Evolutionary conservation across 176 grass and related monocot species (phyloP).

Genomic region (Triticum dicoccoides): DNA sequence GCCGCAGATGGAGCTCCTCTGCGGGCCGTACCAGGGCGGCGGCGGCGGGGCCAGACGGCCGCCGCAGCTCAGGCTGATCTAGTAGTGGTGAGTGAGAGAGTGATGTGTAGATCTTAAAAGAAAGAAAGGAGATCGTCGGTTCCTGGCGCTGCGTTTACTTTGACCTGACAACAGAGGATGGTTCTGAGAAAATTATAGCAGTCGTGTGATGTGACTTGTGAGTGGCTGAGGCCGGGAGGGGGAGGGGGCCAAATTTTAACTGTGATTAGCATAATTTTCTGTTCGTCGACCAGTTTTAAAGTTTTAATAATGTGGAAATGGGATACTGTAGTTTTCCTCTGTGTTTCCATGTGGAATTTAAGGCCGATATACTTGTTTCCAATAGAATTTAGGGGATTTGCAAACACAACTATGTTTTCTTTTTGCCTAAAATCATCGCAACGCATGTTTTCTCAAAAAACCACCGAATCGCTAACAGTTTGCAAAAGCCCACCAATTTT

Average conservation of each 20-base stretch:
- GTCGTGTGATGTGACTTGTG: background rate
- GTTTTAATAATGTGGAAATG: too few species aligned
- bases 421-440: too few species aligned
- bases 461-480: too few species aligned
- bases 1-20: slow-evolving; percentile 45
- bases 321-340: too few species aligned
- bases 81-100: background rate
- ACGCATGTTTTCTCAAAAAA: too few species aligned
- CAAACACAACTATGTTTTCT: too few species aligned
- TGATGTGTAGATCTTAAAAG: background rate
- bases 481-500: too few species aligned
- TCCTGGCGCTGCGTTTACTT: background rate
- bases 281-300: too few species aligned
- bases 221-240: background rate
- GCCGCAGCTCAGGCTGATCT: slow-evolving; percentile 44
- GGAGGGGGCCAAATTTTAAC: background rate
- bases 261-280: background rate
- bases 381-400: too few species aligned
- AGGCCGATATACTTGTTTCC: too few species aligned
- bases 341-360: too few species aligned
- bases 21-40: slow-evolving; percentile 30
- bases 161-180: background rate
- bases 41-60: slow-evolving; percentile 18
- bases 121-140: background rate
- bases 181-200: background rate